Evolutionary conservation across 2,329 filamentous ascomycete genomes (phyloP).

Genomic region (Sclerotinia subarctica): DNA sequence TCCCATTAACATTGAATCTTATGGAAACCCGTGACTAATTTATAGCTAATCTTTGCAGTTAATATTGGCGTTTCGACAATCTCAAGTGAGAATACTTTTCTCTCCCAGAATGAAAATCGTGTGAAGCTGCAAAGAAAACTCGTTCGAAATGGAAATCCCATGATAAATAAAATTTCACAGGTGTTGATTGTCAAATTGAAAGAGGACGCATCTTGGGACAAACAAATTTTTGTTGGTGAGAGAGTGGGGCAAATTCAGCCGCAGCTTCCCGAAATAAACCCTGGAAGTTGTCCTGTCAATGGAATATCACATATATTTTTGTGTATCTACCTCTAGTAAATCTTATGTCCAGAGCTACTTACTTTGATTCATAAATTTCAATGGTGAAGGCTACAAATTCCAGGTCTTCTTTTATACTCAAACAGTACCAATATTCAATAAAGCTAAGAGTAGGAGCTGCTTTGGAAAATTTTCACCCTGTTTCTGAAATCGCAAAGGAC

Average conservation of each 20-base stretch:
- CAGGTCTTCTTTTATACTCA: background rate
- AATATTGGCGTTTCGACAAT: background rate
- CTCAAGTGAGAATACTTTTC: background rate
- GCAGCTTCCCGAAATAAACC: background rate
- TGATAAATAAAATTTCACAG: background rate
- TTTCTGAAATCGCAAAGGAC: background rate
- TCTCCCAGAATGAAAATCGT: too few relatives aligned
- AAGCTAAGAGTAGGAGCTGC: background rate
- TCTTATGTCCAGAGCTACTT: background rate
- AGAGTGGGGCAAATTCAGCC: slow-evolving; percentile 1
- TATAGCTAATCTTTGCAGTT: background rate
- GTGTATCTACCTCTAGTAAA: background rate
- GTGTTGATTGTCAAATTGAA: background rate
- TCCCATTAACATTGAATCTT: too few relatives aligned
- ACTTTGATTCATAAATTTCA: background rate
- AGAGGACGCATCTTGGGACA: background rate
- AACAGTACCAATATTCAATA: background rate
- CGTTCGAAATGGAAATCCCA: too few relatives aligned
- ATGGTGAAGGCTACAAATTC: background rate
- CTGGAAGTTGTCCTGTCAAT: background rate
- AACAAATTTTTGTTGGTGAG: background rate
- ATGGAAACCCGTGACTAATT: background rate
- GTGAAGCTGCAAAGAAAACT: background rate
- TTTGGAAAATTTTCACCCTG: background rate
- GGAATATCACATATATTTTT: background rate